These are phyloP conservation scores for Tulasnella sp. DNA, from an alignment of 768 basidiomycete species.

Conservation along the genomic window DNA sequence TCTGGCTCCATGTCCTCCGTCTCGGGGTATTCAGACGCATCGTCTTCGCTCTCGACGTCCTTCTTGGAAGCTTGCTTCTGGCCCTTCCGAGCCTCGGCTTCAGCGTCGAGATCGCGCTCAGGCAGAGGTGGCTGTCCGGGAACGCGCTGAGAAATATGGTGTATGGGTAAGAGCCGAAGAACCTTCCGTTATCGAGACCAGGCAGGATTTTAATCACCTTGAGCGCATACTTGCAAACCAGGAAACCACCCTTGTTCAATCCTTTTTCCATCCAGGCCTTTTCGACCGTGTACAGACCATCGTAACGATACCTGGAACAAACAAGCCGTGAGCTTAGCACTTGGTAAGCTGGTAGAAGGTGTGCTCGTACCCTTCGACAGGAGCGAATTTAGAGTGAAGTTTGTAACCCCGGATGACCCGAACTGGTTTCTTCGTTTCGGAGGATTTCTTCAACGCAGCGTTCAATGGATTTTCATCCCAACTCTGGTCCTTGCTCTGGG, in stretches of 20 bases:
- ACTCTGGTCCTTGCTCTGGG: conserved; percentile 74
- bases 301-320: conserved; percentile 67
- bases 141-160: conserved; percentile 40
- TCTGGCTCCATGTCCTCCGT: neutral
- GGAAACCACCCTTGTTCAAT: conserved; percentile 54
- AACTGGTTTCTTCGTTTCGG: conserved; percentile 73
- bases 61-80: neutral
- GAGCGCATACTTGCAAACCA: conserved; percentile 82
- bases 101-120: conserved; percentile 23
- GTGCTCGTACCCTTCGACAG: conserved; percentile 56
- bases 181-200: neutral
- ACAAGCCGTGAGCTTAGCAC: neutral
- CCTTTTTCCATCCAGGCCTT: conserved; percentile 75
- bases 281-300: conserved; percentile 76
- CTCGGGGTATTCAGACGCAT: neutral
- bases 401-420: conserved; percentile 86
- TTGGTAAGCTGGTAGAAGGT: neutral
- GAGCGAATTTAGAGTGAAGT: conserved; percentile 61
- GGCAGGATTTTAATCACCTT: conserved; percentile 42
- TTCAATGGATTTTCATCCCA: conserved; percentile 67
- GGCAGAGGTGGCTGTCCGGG: conserved; percentile 48
- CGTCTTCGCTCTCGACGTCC: neutral
- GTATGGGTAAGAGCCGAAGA: neutral
- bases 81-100: neutral
- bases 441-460: conserved; percentile 62